These are phyloP conservation scores for Sphaerulina vaccinii DNA, from an alignment of 2,329 filamentous ascomycete species.

Conservation along the genomic window DNA sequence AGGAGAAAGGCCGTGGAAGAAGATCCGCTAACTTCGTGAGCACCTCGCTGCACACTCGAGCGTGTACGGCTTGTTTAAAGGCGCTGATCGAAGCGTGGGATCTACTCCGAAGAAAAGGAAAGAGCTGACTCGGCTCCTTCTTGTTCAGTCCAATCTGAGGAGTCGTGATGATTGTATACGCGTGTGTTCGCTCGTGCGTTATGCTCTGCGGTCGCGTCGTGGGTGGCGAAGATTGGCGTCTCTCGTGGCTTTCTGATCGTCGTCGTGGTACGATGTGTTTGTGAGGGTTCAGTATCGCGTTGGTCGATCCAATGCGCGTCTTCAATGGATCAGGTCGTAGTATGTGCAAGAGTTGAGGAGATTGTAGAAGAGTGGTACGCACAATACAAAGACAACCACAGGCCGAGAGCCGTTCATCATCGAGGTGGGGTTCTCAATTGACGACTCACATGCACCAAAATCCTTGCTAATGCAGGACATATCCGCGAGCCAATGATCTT, in stretches of 20 bases:
- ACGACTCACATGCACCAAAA: background rate
- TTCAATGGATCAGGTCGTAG: too few relatives aligned
- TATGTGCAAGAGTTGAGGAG: too few relatives aligned
- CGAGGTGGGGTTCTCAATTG: background rate
- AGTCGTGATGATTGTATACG: background rate
- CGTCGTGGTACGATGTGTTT: background rate
- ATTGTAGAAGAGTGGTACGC: background rate
- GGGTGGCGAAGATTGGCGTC: background rate
- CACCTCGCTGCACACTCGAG: constrained; percentile 86
- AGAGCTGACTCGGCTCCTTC: background rate
- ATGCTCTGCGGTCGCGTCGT: constrained; percentile 2
- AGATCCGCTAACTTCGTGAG: constrained; percentile 54
- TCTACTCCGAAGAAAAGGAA: constrained; percentile 8
- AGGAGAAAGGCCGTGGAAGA: constrained; percentile 36
- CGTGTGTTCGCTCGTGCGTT: constrained; percentile 7
- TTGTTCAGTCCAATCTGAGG: background rate
- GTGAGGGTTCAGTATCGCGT: too few relatives aligned
- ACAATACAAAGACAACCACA: background rate
- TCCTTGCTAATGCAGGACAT: background rate
- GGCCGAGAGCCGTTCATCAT: constrained; percentile 1
- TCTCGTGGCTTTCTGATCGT: background rate
- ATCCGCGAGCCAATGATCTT: background rate
- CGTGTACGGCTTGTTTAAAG: constrained; percentile 94
- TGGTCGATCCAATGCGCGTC: too few relatives aligned
- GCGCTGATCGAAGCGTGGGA: constrained; percentile 55